Evolutionary conservation across 2,329 filamentous ascomycete species (phyloP).

Genomic region (Aureobasidium zeae): DNA sequence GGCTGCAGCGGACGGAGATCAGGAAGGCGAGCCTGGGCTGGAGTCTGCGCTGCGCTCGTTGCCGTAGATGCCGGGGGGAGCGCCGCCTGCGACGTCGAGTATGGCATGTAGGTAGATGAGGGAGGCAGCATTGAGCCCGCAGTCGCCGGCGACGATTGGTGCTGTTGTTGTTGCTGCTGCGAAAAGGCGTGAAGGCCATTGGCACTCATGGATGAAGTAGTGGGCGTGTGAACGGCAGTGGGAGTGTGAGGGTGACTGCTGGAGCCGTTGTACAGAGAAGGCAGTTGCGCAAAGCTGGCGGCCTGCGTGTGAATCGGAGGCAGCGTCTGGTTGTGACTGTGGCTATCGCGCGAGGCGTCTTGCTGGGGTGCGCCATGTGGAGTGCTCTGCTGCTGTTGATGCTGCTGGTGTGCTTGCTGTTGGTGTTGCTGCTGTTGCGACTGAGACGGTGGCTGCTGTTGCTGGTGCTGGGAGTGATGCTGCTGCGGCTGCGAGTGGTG

Average conservation of each 20-base stretch:
- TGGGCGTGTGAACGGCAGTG: slow-evolving; percentile 28
- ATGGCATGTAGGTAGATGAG: slow-evolving; percentile 22
- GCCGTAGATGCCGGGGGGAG: slow-evolving; percentile 28
- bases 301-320: slow-evolving; percentile 27
- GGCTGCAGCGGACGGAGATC: slow-evolving; percentile 33
- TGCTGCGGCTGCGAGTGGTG: slow-evolving; percentile 17
- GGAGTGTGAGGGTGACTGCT: slow-evolving; percentile 27
- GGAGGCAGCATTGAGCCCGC: slow-evolving; percentile 29
- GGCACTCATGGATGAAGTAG: slow-evolving; percentile 24
- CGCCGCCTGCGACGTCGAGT: slow-evolving; percentile 22
- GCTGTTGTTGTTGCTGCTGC: slow-evolving; percentile 20
- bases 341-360: slow-evolving; percentile 19
- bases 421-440: slow-evolving; percentile 19
- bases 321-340: slow-evolving; percentile 22
- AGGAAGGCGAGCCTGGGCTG: slow-evolving; percentile 27
- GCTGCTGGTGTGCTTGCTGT: slow-evolving; percentile 18
- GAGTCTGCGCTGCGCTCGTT: slow-evolving; percentile 21
- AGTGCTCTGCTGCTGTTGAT: slow-evolving; percentile 21
- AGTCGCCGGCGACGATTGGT: slow-evolving; percentile 24
- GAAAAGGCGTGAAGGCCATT: slow-evolving; percentile 23
- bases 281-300: slow-evolving; percentile 26
- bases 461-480: slow-evolving; percentile 19
- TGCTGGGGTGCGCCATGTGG: slow-evolving; percentile 16
- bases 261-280: slow-evolving; percentile 26
- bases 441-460: slow-evolving; percentile 16